A percentile compares a stretch with the other conserved stretches of the same genome.
Evolutionary conservation across 2,329 filamentous ascomycete genomes (phyloP).

Genomic region (Trichophyton simii): DNA sequence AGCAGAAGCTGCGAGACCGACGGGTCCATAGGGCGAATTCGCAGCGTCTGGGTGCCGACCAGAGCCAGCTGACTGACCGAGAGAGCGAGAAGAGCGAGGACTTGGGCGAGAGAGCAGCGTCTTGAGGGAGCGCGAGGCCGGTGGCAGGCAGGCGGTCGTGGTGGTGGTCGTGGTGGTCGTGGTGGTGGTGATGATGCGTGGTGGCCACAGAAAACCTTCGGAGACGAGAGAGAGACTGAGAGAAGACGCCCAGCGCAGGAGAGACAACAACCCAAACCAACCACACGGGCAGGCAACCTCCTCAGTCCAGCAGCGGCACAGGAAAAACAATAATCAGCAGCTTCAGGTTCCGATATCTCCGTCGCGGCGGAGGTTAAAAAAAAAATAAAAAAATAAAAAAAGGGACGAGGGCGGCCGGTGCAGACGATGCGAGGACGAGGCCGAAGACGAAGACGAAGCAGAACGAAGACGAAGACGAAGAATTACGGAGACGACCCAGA

Average conservation of each 20-base stretch:
- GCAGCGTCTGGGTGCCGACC: background rate
- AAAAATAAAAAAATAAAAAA: background rate
- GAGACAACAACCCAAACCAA: too few species aligned
- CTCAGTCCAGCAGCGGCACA: background rate
- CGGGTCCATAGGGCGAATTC: background rate
- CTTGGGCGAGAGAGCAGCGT: too few species aligned
- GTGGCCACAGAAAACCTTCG: background rate
- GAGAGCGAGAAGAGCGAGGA: background rate
- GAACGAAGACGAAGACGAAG: background rate
- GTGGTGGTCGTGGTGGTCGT: too few species aligned
- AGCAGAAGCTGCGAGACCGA: background rate
- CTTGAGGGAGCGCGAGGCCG: background rate
- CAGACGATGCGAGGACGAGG: too few species aligned
- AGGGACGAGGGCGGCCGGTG: too few species aligned
- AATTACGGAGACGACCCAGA: background rate
- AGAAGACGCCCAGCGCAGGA: background rate
- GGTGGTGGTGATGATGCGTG: background rate
- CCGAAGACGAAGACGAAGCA: too few species aligned
- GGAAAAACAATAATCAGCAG: conserved; percentile 3
- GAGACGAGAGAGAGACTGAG: background rate
- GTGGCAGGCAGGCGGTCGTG: too few species aligned
- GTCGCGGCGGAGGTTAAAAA: background rate
- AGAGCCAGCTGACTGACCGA: background rate
- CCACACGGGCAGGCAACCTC: too few species aligned
- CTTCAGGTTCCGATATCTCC: background rate